Evolutionary conservation across 345 rosid genomes (phyloP).

Genomic region (Lepidium aucheri): DNA sequence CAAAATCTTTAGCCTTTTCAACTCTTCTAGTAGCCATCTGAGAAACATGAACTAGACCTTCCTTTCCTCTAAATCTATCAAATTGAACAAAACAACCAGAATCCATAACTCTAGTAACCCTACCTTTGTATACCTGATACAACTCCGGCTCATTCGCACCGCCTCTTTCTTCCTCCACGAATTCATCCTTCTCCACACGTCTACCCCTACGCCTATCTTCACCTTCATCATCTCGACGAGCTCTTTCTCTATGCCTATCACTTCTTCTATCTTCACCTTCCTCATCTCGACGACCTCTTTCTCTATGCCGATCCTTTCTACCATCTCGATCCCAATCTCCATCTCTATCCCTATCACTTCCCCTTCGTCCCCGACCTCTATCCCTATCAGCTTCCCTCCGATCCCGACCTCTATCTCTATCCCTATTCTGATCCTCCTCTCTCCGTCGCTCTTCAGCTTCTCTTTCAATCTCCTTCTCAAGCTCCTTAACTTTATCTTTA

Average conservation of each 20-base stretch:
- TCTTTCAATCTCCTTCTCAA: constrained; percentile 50
- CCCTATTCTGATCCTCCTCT: constrained; percentile 17
- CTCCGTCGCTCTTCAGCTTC: constrained; percentile 39
- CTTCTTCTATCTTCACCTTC: constrained; percentile 14
- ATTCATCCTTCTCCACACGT: constrained; percentile 14
- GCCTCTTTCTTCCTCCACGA: constrained; percentile 9
- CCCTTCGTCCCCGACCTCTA: constrained; percentile 17
- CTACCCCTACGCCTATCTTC: constrained; percentile 23
- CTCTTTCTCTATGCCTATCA: constrained; percentile 22
- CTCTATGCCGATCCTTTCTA: constrained; percentile 22
- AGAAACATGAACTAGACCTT: constrained; percentile 83
- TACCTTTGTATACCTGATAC: constrained; percentile 69
- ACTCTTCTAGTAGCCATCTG: constrained; percentile 65
- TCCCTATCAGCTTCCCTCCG: constrained; percentile 19
- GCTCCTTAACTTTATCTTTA: constrained; percentile 61
- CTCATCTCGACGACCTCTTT: constrained; percentile 24
- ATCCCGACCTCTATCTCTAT: constrained; percentile 15
- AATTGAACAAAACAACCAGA: constrained; percentile 76
- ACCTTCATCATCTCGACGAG: constrained; percentile 10
- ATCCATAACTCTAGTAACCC: constrained; percentile 82
- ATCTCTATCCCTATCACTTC: constrained; percentile 17
- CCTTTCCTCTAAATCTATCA: constrained; percentile 72
- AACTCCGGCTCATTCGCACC: constrained; percentile 51
- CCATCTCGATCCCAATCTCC: neutral
- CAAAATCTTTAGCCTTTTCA: constrained; percentile 42